Conservation (phyloP, 306 rosid species). For the Corylus heterophylla region DNA sequence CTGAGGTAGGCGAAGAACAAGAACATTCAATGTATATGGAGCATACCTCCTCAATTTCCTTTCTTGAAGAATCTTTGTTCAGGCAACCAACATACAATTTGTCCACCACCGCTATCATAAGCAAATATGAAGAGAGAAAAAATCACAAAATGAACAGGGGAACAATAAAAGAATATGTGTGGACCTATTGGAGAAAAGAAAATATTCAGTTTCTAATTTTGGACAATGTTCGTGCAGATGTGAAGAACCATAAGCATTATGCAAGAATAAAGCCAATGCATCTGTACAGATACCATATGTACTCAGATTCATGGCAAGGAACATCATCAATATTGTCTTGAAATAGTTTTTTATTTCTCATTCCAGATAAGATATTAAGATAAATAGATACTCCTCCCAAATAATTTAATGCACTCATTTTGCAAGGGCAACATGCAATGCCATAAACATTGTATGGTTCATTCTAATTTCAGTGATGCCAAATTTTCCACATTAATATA, state of each 20-base stretch:
- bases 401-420: background rate
- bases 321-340: background rate
- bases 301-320: background rate
- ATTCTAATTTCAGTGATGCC: background rate
- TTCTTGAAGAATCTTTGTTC: slow-evolving; percentile 52
- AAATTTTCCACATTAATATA: background rate
- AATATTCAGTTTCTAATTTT: background rate
- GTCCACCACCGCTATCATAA: slow-evolving; percentile 53
- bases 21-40: slow-evolving; percentile 20
- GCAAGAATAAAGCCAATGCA: background rate
- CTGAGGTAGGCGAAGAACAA: slow-evolving; percentile 28
- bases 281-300: background rate
- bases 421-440: background rate
- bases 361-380: background rate
- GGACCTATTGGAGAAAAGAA: background rate
- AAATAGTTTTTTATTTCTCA: background rate
- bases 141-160: slow-evolving; percentile 15
- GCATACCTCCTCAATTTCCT: slow-evolving; percentile 84
- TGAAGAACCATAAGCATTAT: background rate
- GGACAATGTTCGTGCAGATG: background rate
- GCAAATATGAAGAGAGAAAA: slow-evolving; percentile 16
- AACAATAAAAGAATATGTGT: background rate
- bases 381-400: background rate
- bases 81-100: slow-evolving; percentile 66
- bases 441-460: background rate